Base-by-base conservation (phyloP, 129 eudicot species). In the Gnaphalium uliginosum region DNA sequence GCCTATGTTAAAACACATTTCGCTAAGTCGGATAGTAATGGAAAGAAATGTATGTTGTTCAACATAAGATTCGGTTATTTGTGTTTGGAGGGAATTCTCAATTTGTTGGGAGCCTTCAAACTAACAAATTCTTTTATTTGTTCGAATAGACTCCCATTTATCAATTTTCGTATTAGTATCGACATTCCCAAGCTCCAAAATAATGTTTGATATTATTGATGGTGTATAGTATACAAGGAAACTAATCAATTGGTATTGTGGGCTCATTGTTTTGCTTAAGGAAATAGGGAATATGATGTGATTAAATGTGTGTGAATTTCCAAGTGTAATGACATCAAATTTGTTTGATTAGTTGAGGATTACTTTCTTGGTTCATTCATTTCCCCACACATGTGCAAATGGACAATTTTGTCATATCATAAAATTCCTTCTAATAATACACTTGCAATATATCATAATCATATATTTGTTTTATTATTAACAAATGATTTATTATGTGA, bases 261-360 rank as follows among this genome's bases (percentile, higher is more conserved):
- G 75, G 75, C 63, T 71, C 75, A 51, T 53, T 53, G 59, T 4
- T 53, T n/a, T 53, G 21, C 59, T 53, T 18, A 53, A 53, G 59
- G 61, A 62, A 62, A 74, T 39, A 8, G 70, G 60, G 37, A 60
- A 74, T 61, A 46, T 43, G 15, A 61, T 39, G 68, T 68, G 78
- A 60, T 74, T 58, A 74, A 74, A 74, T 61, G 39, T 61, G 19
- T 60, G 61, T 61, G 27, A 37, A 43, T 19, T 48, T 61, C 60
- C 59, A 24, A 74, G 60, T 41, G 69, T 60, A 26, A 74, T 61
- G 69, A 74, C 78, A 64, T 61, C 78, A 74, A 61, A 22, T 74
- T 74, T 74, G 78, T 74, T 74, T 74, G 59, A 61, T 74, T 61
- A 48, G 70, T 74, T 74, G 43, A 60, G 69, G 43, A 61, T 74